Percentiles rank a stretch among this genome's conserved stretches.
Conservation (phyloP, 345 rosid species). For the Gossypium longicalyx region DNA sequence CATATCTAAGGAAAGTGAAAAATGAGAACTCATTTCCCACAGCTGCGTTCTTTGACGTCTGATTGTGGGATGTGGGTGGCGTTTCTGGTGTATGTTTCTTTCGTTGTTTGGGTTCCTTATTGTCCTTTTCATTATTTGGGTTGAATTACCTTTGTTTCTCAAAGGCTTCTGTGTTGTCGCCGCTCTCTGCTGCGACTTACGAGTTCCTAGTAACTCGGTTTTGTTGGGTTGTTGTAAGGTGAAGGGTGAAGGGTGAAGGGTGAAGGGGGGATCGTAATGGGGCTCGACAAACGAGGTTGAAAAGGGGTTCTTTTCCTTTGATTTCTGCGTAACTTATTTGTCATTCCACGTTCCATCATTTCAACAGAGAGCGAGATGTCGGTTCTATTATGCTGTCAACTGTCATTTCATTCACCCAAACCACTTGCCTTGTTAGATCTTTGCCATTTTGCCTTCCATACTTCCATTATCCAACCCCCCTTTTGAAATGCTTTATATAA, state of each 20-base stretch:
- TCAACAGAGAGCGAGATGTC: constrained; percentile 15
- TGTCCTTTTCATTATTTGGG: too few species aligned
- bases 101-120: too few species aligned
- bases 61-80: constrained; percentile 18
- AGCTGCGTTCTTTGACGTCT: constrained; percentile 28
- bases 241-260: too few species aligned
- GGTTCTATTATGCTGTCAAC: background rate
- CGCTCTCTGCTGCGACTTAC: background rate
- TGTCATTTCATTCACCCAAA: constrained; percentile 29
- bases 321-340: constrained; percentile 13
- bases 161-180: constrained; percentile 10
- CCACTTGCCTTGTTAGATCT: background rate
- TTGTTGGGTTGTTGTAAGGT: too few species aligned
- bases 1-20: too few species aligned
- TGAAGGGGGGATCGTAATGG: too few species aligned
- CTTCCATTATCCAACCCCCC: too few species aligned
- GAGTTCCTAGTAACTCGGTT: too few species aligned
- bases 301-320: constrained; percentile 15
- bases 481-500: too few species aligned
- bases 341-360: constrained; percentile 43
- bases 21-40: background rate
- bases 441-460: too few species aligned
- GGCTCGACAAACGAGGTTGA: constrained; percentile 37
- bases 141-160: too few species aligned
- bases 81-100: constrained; percentile 10